Base-by-base conservation (phyloP, 2,329 filamentous ascomycete genomes). In the Cadophora gregata region DNA sequence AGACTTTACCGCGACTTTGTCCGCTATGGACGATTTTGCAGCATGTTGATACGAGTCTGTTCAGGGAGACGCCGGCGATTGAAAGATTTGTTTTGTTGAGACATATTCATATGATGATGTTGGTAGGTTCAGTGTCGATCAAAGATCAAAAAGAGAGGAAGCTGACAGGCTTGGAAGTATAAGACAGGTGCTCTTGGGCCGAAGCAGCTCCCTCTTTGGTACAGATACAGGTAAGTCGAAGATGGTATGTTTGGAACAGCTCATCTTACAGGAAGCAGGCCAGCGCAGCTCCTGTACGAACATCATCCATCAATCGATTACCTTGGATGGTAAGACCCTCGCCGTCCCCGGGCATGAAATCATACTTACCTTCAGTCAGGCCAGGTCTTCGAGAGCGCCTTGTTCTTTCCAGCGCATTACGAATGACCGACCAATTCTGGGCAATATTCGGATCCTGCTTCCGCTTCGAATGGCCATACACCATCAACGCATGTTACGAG, bases 341-440 rank as follows among this genome's bases (percentile, higher is more conserved):
- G 16, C 14, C 21, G 9, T 36, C 29, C 21, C 9, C 4, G 6
- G 25, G 3, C 2, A 16, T 25, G 16, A 42, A 1, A 7, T 27
- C 2, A 9, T 8, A 19, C 21, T 58, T 12, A 58, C 10, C 8
- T 25, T 25, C 27, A 14, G 19, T 12, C 19, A 58, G 55, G 55
- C 55, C 55, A 5, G 55, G 55, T 42, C 55, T 58, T 19, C 55
- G 55, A 6, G 55, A 58, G 27, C 55, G 55, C 21, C 55, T 58
- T 7, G 55, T 58, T 6, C 55, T 58, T 3, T 58, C 55, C 14
- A 33, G 31, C 9, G 36, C 55, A 7, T 10, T 58, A n/a, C 55
- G 55, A 38, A 58, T 58, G 33, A 58, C 55, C 10, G 55, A 58
- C 25, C 55, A 58, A 19, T 58, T 58, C 55, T 58, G 55, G 55